Base-by-base conservation (phyloP, 2,329 filamentous ascomycete genomes). In the Arachnomyces sp. region DNA sequence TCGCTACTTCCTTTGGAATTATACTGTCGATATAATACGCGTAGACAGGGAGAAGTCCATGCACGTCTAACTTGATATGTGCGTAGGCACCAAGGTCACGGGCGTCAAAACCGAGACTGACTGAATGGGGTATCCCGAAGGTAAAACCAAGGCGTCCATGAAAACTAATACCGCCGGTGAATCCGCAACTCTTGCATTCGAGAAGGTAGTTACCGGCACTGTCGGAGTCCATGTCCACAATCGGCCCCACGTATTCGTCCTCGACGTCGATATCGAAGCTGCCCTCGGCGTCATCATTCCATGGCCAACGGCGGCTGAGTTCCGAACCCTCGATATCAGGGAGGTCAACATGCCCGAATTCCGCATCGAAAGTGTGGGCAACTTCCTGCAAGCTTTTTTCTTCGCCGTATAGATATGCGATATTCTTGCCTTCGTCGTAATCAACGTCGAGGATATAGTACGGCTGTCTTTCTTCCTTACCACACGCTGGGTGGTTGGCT, bases 351-450 rank as follows among this genome's bases (percentile, higher is more conserved):
- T 13, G 25, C 7, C 31, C 32, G 18, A 28, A 36, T 28, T 41
- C 39, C 14, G 36, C 15, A 28, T 41, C 39, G 29, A 36, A 41
- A n/a, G 39, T 36, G 15, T 37, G 32, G 4, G 39, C 39, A n/a
- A 36, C 32, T 16, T 41, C 39, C 14, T 41, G n/a, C 39, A 33
- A 36, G 7, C 16, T n/a, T 16, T 31, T 41, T 18, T 41, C 34
- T 9, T 20, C 13, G 13, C 39, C 39, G 30, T 36, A 36, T 14
- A 41, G 39, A 32, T 34, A 28, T n/a, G 39, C 39, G 13, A 41
- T 25, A 34, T 30, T 18, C 9, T 36, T 36, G 8, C 36, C 17
- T 11, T 41, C 39, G 17, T 41, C 39, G 18, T 41, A 41, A 16
- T 41, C 34, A 17, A 18, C 34, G 25, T 36, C 25, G 28, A 36